phyloP scores from a whole-genome alignment of 2,329 filamentous ascomycete genomes.

The Neurospora sp. region DNA sequence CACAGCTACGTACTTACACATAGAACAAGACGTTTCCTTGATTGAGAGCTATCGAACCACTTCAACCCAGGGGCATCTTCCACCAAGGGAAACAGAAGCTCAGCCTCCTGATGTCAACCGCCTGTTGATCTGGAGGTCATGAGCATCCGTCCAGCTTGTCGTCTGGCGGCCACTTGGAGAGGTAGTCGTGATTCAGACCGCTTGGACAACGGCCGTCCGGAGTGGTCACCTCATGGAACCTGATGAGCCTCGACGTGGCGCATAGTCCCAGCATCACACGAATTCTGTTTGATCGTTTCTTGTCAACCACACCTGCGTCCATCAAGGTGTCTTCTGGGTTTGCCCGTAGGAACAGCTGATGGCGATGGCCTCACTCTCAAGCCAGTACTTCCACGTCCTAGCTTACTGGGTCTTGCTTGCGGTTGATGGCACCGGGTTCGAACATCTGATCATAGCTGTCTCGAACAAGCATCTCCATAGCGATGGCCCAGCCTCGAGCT shows the following conservation, averaged over 20 bases:
- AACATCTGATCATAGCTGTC: not conserved
- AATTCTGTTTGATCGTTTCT: not conserved
- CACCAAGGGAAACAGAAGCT: fast-evolving
- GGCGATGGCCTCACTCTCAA: not conserved
- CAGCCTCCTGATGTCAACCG: not conserved
- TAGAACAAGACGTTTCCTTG: not conserved
- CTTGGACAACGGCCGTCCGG: fast-evolving
- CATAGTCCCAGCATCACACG: not conserved
- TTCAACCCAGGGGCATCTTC: not conserved
- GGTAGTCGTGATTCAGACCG: not conserved
- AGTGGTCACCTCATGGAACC: not conserved
- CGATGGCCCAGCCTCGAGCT: not conserved
- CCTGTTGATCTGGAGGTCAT: not conserved
- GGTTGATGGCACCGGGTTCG: not conserved
- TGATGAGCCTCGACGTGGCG: not conserved
- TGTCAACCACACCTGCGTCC: not conserved
- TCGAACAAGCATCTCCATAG: not conserved
- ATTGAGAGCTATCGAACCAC: not conserved
- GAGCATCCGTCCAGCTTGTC: not conserved
- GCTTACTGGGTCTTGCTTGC: fast-evolving
- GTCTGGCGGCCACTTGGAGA: not conserved
- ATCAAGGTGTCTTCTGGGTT: not conserved
- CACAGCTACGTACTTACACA: not conserved
- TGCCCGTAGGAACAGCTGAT: not conserved
- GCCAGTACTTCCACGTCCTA: not conserved